Evolutionary conservation across 1,139 yeast genomes (phyloP), one percentile per base, ranked within the genome.

Genomic region (Diutina catenulata): DNA sequence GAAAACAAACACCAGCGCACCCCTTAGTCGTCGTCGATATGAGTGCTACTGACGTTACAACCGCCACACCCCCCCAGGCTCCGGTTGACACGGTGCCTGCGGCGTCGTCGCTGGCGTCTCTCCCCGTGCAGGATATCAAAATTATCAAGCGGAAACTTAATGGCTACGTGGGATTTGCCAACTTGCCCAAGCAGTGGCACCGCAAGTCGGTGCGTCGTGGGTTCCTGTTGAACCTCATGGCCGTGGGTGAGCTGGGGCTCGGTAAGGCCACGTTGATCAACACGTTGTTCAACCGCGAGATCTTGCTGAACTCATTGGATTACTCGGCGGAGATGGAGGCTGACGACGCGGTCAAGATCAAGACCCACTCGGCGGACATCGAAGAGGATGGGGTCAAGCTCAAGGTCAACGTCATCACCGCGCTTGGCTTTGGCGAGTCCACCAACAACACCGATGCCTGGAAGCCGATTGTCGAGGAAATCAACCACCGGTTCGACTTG

Each of bases 171-270:
- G 99, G 99, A 3, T 91, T 93, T 62, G 95, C 97, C 49, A 93
- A 88, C 61, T 71, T 93, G 53, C 99, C 99, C 42, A 91, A 88
- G 58, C 99, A 93, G 67, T 91, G 97, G 96, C 97, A 91, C 63
- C 77, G 95, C 62, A 87, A 84, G 60, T 80, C 94, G 5, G 79
- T 88, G 47, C 80, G 91, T 61, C 76, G 91, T 57, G 99, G 98
- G n/a, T 93, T 91, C 70, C 74, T 69, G 51, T 75, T 93, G 58
- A 93, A 91, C 56, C 57, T 91, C 45, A 74, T 91, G 76, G 87
- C 86, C 41, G 94, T 83, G 43, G 95, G 94, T 47, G 95, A 86
- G 62, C 69, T 80, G 45, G 97, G 98, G 3, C 70, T 91, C 46
- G 99, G 99, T 49, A 93, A 93, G 62, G 70, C 94, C 28, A 93